Evolutionary conservation across 139 green algal genomes (phyloP).

Genomic region (Picochlorum costavermella): DNA sequence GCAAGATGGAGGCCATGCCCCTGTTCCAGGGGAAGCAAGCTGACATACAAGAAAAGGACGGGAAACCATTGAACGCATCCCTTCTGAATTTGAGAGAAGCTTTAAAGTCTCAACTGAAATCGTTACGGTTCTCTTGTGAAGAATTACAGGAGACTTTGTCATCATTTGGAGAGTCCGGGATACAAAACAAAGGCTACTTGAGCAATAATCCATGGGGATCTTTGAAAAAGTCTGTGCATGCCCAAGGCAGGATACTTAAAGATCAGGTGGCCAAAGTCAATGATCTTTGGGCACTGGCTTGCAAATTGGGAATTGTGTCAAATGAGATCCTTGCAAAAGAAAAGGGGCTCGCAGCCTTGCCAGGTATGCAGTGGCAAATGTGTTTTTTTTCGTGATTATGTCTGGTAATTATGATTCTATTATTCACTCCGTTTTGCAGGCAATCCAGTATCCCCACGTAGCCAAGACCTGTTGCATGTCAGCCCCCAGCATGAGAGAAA

Average conservation of each 20-base stretch:
- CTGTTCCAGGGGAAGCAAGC: conserved; percentile 14
- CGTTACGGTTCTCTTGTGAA: conserved; percentile 18
- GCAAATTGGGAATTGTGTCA: conserved; percentile 1
- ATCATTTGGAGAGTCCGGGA: not conserved
- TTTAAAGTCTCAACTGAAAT: conserved; percentile 22
- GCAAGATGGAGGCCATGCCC: conserved; percentile 22
- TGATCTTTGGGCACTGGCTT: not conserved
- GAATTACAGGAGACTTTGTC: not conserved
- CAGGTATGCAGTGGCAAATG: not conserved
- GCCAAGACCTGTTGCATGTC: conserved; percentile 4
- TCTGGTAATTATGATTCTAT: not conserved
- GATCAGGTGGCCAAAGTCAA: conserved; percentile 3
- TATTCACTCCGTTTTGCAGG: conserved; percentile 5
- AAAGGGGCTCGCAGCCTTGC: not conserved
- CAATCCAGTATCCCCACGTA: not conserved
- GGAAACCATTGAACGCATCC: not conserved
- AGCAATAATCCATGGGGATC: conserved; percentile 6
- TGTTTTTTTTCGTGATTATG: not conserved
- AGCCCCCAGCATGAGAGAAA: not conserved
- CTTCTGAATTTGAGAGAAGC: conserved; percentile 7
- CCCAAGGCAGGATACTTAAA: conserved; percentile 11
- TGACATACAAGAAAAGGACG: not conserved
- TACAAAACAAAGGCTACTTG: conserved; percentile 2
- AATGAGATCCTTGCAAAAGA: not conserved
- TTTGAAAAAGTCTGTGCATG: conserved; percentile 23